Evolutionary conservation across 768 basidiomycete genomes (phyloP).

Genomic region (Termitomyces sp.): DNA sequence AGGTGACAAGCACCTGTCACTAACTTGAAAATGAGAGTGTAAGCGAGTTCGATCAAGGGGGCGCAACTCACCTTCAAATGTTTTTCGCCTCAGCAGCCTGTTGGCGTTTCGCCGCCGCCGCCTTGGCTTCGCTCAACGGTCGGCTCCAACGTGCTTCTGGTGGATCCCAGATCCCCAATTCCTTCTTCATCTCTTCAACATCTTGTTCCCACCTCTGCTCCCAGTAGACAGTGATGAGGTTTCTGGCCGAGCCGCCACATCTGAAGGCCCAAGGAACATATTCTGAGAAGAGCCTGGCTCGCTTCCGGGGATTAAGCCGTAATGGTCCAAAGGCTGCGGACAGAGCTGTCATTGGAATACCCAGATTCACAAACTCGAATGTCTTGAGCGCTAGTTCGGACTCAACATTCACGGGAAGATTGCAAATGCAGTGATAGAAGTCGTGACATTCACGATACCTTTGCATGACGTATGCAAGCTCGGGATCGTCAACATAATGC

Average conservation of each 20-base stretch:
- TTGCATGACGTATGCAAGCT: slow-evolving; percentile 96
- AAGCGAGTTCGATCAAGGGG: not conserved
- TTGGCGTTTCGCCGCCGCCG: slow-evolving; percentile 36
- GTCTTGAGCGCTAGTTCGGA: slow-evolving; percentile 93
- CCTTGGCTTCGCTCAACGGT: slow-evolving; percentile 60
- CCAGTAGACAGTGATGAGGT: slow-evolving; percentile 92
- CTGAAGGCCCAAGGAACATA: slow-evolving; percentile 92
- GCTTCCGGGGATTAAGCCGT: slow-evolving; percentile 55
- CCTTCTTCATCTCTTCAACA: slow-evolving; percentile 76
- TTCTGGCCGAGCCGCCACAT: slow-evolving; percentile 71
- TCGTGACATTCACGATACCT: slow-evolving; percentile 98
- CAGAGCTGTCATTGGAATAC: slow-evolving; percentile 82
- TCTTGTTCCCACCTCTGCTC: slow-evolving; percentile 90
- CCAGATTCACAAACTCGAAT: slow-evolving; percentile 91
- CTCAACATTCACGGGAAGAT: slow-evolving; percentile 84
- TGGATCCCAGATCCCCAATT: slow-evolving; percentile 83
- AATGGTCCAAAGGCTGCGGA: slow-evolving; percentile 79
- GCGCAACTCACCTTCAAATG: not conserved
- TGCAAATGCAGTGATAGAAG: slow-evolving; percentile 90
- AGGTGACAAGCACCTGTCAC: not conserved
- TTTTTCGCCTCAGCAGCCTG: not conserved
- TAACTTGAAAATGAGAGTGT: not conserved
- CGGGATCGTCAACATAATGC: slow-evolving; percentile 91
- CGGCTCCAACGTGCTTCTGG: slow-evolving; percentile 71
- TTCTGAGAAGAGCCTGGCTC: slow-evolving; percentile 63